These are phyloP conservation scores for Fraxinus excelsior DNA, from an alignment of 257 asterid species.

Conservation along the genomic window DNA sequence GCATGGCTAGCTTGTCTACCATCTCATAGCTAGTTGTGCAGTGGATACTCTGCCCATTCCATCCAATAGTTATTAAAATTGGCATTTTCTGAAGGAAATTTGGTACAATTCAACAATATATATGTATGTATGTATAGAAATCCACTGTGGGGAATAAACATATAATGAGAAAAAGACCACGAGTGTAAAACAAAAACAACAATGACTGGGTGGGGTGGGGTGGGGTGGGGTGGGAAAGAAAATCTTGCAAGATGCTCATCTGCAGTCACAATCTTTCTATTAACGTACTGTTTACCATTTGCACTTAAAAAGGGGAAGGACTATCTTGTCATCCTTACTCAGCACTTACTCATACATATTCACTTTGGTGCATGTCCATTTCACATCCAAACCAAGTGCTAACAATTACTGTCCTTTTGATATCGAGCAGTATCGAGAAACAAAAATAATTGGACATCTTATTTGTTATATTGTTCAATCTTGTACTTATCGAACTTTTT, in stretches of 20 bases:
- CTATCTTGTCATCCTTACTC: slow-evolving; percentile 2
- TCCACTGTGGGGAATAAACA: neutral
- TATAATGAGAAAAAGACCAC: slow-evolving; percentile 24
- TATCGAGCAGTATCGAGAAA: too few species aligned
- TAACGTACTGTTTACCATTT: neutral
- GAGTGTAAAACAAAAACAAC: neutral
- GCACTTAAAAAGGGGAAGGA: neutral
- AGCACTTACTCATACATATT: slow-evolving; percentile 5
- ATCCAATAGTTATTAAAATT: slow-evolving; percentile 26
- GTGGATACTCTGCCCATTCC: slow-evolving; percentile 16
- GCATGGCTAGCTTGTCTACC: neutral
- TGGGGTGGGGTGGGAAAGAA: neutral
- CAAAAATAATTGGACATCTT: too few species aligned
- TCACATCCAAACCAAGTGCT: slow-evolving; percentile 6
- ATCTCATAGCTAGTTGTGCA: neutral
- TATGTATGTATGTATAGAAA: too few species aligned
- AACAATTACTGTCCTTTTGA: too few species aligned
- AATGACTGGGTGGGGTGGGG: neutral
- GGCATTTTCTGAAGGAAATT: slow-evolving; percentile 17
- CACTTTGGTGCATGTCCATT: slow-evolving; percentile 31
- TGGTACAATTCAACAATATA: slow-evolving; percentile 10
- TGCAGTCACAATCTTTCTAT: slow-evolving; percentile 20
- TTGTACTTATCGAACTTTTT: too few species aligned
- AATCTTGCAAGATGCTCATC: slow-evolving; percentile 16
- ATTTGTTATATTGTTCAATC: too few species aligned